Evolutionary conservation across 2,329 filamentous ascomycete genomes (phyloP), one percentile per base, ranked within the genome.

Genomic region (Fusarium sp.): DNA sequence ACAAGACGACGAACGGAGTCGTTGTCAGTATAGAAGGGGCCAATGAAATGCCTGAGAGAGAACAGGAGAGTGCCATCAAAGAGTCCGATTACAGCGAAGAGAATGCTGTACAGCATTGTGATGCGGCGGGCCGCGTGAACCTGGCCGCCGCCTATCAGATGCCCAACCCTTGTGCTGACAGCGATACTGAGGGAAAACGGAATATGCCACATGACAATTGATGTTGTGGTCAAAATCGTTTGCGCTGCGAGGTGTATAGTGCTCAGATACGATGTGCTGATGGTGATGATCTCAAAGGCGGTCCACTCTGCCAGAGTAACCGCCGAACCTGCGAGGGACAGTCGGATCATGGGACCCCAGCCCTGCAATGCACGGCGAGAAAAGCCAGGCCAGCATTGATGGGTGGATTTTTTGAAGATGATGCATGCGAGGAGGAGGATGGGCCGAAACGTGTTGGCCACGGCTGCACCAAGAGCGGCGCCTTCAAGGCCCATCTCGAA

Each of bases 371-470:
- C 73, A 4, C 70, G 61, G 2, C 69, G 59, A 9, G 77, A 77
- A 38, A 79, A 75, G 0, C 78, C 77, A 4, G 74, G 74, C 80
- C 79, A 70, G 11, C 68, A 70, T 11, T 63, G 31, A n/a, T 68
- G 68, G 0, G 66, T 68, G 2, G 53, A 39, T 31, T 76, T 73
- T 6, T 78, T 78, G 53, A 78, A 75, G 50, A 77, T 70, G 11
- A 78, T 73, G 56, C 84, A 84, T 1, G 78, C 29, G 19, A 81
- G 72, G 1, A 85, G 75, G 3, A 84, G 69, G 1, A 81, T 27
- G 0, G 80, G 80, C 1, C 82, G 77, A 3, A 84, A 71, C 32
- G 79, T 76, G 50, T 84, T 81, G 13, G 79, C 78, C 1, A 82
- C 57, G 0, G 82, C 82, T 3, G 77, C 77, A 11, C 80, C 80